These are phyloP conservation scores for Coniferiporia sulphurascens DNA, from an alignment of 1,284 basidiomycete genomes.

Conservation along the genomic window DNA sequence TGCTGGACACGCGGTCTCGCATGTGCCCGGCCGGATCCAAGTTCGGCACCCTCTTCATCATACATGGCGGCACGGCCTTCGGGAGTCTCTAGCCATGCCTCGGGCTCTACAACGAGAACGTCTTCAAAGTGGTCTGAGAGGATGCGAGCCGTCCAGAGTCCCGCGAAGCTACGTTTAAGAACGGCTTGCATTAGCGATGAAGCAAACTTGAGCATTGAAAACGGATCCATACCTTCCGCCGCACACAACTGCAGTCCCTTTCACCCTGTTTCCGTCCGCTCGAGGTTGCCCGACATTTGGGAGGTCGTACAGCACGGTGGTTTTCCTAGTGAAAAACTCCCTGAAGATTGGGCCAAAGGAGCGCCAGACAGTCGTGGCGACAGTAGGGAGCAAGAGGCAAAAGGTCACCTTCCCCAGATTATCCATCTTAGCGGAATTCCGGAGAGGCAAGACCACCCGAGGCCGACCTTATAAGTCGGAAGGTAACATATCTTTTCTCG, in stretches of 20 bases:
- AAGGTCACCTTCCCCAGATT: not conserved
- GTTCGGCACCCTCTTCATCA: slow-evolving; percentile 4
- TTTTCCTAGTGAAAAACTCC: slow-evolving; percentile 3
- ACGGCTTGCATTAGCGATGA: not conserved
- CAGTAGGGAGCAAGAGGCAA: not conserved
- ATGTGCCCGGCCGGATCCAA: not conserved
- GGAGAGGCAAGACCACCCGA: not conserved
- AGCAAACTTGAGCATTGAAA: not conserved
- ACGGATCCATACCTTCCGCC: slow-evolving; percentile 26
- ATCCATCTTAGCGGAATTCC: too few relatives aligned
- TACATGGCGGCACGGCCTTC: slow-evolving; percentile 7
- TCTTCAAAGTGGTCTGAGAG: slow-evolving; percentile 18
- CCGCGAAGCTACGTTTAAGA: slow-evolving; percentile 9
- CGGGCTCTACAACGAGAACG: slow-evolving; percentile 18
- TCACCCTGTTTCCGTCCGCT: slow-evolving; percentile 18
- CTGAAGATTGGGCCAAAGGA: not conserved
- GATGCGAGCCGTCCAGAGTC: slow-evolving; percentile 17
- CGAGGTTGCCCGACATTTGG: slow-evolving; percentile 17
- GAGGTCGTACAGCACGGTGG: slow-evolving; percentile 15
- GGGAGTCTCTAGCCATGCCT: slow-evolving; percentile 9
- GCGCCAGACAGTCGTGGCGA: not conserved
- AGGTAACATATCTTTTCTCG: not conserved
- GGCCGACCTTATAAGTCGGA: not conserved
- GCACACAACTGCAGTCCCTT: slow-evolving; percentile 27
- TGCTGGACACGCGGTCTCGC: slow-evolving; percentile 15